Conservation (phyloP, 129 eudicot genomes). For the Chrysanthemum makinoi region DNA sequence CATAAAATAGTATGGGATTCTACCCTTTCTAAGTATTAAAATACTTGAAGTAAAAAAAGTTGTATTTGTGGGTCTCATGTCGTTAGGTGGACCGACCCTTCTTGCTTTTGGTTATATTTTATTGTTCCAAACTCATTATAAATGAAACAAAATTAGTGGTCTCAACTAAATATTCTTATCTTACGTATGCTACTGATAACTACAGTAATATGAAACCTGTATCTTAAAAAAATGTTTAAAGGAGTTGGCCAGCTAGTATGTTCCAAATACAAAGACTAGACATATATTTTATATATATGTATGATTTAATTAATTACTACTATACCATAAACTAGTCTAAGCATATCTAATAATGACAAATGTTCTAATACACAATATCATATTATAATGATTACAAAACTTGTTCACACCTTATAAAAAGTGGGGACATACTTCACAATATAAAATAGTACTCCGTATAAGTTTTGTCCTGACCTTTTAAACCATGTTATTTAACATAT, state of each 20-base stretch:
- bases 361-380: not conserved
- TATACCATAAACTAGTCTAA: not conserved
- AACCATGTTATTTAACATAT: not conserved
- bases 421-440: not conserved
- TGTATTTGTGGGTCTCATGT: constrained; percentile 23
- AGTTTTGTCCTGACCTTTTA: too few relatives aligned
- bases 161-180: not conserved
- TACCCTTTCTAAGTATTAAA: constrained; percentile 14
- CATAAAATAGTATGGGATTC: too few relatives aligned
- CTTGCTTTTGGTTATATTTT: constrained; percentile 1
- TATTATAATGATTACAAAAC: not conserved
- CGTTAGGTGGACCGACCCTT: constrained; percentile 15
- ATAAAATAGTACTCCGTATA: too few relatives aligned
- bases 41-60: not conserved
- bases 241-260: too few relatives aligned
- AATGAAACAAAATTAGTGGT: constrained; percentile 6
- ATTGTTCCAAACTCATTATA: not conserved
- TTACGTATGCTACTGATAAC: not conserved
- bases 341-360: not conserved
- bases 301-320: not conserved
- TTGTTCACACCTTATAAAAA: not conserved
- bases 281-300: not conserved
- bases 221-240: not conserved
- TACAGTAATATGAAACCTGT: not conserved
- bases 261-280: not conserved